Evolutionary conservation across 2,329 filamentous ascomycete species (phyloP).

Genomic region (Ascochyta koolunga): DNA sequence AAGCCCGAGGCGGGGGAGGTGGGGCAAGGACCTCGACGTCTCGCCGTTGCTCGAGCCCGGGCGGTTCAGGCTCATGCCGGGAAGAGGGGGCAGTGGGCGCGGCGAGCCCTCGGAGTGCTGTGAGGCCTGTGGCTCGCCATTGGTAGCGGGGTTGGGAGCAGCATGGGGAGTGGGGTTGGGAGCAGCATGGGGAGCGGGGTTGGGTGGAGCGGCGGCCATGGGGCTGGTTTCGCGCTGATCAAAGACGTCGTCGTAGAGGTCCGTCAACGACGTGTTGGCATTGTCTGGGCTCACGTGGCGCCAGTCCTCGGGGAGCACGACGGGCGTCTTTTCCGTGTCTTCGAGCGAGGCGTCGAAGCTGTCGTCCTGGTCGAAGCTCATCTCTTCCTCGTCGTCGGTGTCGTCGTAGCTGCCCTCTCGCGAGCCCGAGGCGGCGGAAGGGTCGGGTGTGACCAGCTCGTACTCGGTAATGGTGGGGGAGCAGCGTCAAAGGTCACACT

Average conservation of each 20-base stretch:
- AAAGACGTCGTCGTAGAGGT: slow-evolving; percentile 70
- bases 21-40: slow-evolving; percentile 71
- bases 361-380: slow-evolving; percentile 73
- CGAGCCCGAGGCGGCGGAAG: slow-evolving; percentile 88
- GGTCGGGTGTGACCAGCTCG: slow-evolving; percentile 94
- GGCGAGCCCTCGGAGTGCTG: slow-evolving; percentile 79
- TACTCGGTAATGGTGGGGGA: slow-evolving; percentile 97
- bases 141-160: slow-evolving; percentile 51
- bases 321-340: slow-evolving; percentile 95
- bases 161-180: slow-evolving; percentile 70
- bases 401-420: slow-evolving; percentile 89
- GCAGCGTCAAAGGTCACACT: slow-evolving; percentile 96
- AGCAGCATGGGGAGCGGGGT: slow-evolving; percentile 51
- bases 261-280: slow-evolving; percentile 60
- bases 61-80: slow-evolving; percentile 62
- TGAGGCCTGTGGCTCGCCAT: slow-evolving; percentile 68
- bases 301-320: slow-evolving; percentile 98
- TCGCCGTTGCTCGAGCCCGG: slow-evolving; percentile 66
- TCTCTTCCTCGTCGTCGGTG: slow-evolving; percentile 71
- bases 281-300: slow-evolving; percentile 73
- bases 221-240: slow-evolving; percentile 68
- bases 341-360: slow-evolving; percentile 96
- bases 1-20: slow-evolving; percentile 70
- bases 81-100: slow-evolving; percentile 85
- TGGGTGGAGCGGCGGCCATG: slow-evolving; percentile 61